Evolutionary conservation across 306 rosid species (phyloP).

Genomic region (Malus fusca): DNA sequence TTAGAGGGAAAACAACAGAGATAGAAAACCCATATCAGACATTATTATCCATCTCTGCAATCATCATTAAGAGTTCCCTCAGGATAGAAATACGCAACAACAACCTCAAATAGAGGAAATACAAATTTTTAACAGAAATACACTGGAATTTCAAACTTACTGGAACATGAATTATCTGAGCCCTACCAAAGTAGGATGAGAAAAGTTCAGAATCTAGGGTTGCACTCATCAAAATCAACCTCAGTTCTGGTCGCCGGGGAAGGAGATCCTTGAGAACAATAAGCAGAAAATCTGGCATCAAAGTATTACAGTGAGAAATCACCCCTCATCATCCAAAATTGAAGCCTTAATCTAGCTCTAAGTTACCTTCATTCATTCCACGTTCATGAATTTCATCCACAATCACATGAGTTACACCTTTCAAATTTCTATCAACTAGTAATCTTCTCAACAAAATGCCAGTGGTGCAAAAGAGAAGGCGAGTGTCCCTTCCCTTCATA

Average conservation of each 20-base stretch:
- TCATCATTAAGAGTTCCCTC: background rate
- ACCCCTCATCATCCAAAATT: constrained; percentile 19
- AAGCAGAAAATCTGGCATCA: constrained; percentile 84
- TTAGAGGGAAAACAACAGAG: constrained; percentile 1
- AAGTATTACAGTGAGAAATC: constrained; percentile 29
- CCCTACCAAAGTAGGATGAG: constrained; percentile 67
- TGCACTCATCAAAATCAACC: constrained; percentile 94
- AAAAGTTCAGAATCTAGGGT: constrained; percentile 89
- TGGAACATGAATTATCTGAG: constrained; percentile 55
- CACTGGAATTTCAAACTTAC: constrained; percentile 29
- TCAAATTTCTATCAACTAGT: constrained; percentile 77
- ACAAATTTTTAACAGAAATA: background rate
- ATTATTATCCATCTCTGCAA: background rate
- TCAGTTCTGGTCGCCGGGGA: constrained; percentile 73
- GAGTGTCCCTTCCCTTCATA: constrained; percentile 84
- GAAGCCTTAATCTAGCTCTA: constrained; percentile 12
- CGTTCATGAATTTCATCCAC: constrained; percentile 99
- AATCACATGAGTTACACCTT: constrained; percentile 82
- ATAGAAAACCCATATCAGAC: background rate
- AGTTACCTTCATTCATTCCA: constrained; percentile 94
- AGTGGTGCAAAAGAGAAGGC: constrained; percentile 92
- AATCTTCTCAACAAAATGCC: constrained; percentile 93
- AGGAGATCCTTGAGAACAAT: constrained; percentile 93
- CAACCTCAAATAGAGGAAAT: background rate
- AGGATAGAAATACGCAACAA: background rate